These are phyloP conservation scores for Cyberlindnera petersonii DNA, from an alignment of 805 yeast species.

Conservation along the genomic window DNA sequence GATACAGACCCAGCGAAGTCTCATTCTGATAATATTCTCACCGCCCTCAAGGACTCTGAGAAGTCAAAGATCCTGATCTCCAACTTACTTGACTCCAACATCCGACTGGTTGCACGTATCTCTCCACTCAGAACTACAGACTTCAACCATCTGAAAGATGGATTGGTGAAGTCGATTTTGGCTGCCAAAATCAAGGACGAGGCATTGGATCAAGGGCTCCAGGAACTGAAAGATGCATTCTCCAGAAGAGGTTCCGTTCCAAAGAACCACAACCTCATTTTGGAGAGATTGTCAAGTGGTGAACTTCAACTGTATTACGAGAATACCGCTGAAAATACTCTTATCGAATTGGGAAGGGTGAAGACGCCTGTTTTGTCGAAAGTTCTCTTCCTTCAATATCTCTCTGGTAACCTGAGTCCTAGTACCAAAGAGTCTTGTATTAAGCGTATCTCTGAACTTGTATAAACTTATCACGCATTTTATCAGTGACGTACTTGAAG, in stretches of 20 bases:
- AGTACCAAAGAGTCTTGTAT: slow-evolving; percentile 44
- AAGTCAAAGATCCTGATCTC: slow-evolving; percentile 51
- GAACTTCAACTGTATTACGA: slow-evolving; percentile 41
- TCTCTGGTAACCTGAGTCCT: slow-evolving; percentile 71
- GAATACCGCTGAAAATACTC: slow-evolving; percentile 35
- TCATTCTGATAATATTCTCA: slow-evolving; percentile 38
- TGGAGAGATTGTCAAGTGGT: slow-evolving; percentile 52
- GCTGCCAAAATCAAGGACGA: slow-evolving; percentile 53
- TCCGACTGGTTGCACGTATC: slow-evolving; percentile 67
- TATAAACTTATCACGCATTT: slow-evolving; percentile 5
- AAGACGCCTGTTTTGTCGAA: slow-evolving; percentile 58
- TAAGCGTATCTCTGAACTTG: slow-evolving; percentile 31
- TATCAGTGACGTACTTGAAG: too few relatives aligned
- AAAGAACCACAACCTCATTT: slow-evolving; percentile 61
- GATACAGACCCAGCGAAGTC: slow-evolving; percentile 31
- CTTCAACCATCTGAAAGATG: slow-evolving; percentile 84
- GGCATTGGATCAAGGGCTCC: slow-evolving; percentile 56
- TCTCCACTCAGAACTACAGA: slow-evolving; percentile 90
- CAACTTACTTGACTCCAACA: slow-evolving; percentile 53
- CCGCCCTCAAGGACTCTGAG: slow-evolving; percentile 47
- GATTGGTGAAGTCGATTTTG: slow-evolving; percentile 74
- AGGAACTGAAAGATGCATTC: slow-evolving; percentile 60
- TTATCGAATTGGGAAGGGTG: slow-evolving; percentile 51
- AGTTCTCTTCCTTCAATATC: slow-evolving; percentile 69
- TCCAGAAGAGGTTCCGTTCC: slow-evolving; percentile 67